Evolutionary conservation across 208 protist genomes (phyloP).

Genomic region (Trypanosomatidae sp.): DNA sequence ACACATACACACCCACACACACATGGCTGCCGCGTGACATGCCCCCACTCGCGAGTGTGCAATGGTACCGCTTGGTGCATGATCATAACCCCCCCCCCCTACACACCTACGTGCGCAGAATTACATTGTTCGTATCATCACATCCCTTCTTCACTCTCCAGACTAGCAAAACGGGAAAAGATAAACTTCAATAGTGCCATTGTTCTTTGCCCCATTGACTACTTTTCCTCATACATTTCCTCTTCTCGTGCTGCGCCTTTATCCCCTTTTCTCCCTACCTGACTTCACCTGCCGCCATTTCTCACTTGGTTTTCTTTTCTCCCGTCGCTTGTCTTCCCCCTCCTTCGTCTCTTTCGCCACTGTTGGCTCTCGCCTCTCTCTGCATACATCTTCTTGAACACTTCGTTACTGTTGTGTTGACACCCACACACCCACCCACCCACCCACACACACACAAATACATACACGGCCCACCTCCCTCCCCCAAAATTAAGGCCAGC

Average conservation of each 20-base stretch:
- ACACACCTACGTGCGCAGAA: neutral
- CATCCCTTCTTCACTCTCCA: neutral
- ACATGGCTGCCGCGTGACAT: too few relatives aligned
- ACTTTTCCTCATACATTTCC: too few relatives aligned
- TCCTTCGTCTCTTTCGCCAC: neutral
- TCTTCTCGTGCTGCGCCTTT: neutral
- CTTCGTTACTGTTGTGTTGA: neutral
- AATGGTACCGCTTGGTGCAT: neutral
- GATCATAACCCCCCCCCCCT: neutral
- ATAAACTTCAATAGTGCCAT: neutral
- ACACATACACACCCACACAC: neutral
- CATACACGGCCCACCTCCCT: neutral
- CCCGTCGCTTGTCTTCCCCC: neutral
- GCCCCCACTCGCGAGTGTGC: neutral
- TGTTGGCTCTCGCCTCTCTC: neutral
- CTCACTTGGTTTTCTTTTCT: neutral
- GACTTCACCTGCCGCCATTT: neutral
- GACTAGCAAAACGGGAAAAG: neutral
- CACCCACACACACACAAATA: too few relatives aligned
- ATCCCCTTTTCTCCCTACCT: neutral
- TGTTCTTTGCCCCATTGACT: neutral
- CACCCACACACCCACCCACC: neutral
- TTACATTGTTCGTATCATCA: conserved; percentile 5
- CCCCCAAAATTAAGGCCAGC: neutral
- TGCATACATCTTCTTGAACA: neutral